Evolutionary conservation across 371 early-diverging fungal genomes (phyloP), one percentile per base, ranked within the genome.

Genomic region (Mortierella sp.): DNA sequence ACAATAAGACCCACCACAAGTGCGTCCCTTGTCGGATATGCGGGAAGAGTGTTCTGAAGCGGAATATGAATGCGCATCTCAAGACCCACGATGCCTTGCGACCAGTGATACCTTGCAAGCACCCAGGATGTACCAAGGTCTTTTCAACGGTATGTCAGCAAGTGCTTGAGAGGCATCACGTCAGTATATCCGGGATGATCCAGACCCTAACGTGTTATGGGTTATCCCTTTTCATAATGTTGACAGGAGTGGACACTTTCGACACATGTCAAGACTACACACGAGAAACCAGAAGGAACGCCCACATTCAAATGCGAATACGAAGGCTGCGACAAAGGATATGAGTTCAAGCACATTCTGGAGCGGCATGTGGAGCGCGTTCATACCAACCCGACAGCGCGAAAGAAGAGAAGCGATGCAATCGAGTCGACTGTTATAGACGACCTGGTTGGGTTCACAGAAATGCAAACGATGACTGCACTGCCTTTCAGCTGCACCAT

Each of bases 271-370:
- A 62, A 69, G 12, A 27, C 80, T 0, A 65, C 68, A 1, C 90
- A 90, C 57, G 77, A 82, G 63, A 71, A 69, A 17, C 43, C 62
- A 2, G 54, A 48, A 12, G 49, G 22, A 2, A 12, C 52, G 40
- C 57, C 62, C 1, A 67, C 68, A 17, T 81, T 71, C 67, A 80
- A 79, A 54, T 86, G 88, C 63, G 63, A 69, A 12, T 54, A 78
- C 40, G 81, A 79, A 10, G 80, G 74, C 1, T 91, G 91, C 58
- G 67, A 45, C 8, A 78, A 80, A 45, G 70, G 73, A 4, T 91
- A 89, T 56, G 79, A 82, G 6, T 86, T 82, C 62, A 85, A 84
- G 56, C 88, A 87, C n/a, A 64, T 86, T 12, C 67, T 87, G 1
- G 76, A 81, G 25, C 67, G 81, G 19, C 90, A 91, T 60, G 43